A percentile compares a stretch with the other conserved stretches of the same genome.
Conservation (phyloP, 805 yeast species). For the Ogataea glucozyma region DNA sequence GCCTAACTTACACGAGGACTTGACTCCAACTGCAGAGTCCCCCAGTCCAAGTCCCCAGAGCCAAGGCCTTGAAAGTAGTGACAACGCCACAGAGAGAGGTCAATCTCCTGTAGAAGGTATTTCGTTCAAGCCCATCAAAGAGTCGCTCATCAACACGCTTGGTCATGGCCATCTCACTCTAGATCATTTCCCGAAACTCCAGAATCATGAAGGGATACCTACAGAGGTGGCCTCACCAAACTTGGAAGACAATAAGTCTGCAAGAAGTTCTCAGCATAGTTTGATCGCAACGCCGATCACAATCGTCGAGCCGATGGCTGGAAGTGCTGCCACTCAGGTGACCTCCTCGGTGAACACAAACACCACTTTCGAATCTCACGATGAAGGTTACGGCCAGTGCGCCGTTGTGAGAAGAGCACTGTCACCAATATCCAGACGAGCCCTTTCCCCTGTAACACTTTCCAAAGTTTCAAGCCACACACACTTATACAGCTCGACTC, state of each 20-base stretch:
- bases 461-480: slow-evolving; percentile 12
- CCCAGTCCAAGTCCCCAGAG: too few relatives aligned
- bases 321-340: slow-evolving; percentile 10
- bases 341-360: slow-evolving; percentile 19
- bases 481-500: slow-evolving; percentile 10
- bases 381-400: slow-evolving; percentile 2
- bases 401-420: slow-evolving; percentile 6
- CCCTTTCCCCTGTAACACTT: slow-evolving; percentile 16
- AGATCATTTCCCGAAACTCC: slow-evolving; percentile 31
- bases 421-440: slow-evolving; percentile 14
- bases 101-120: slow-evolving; percentile 34
- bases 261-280: slow-evolving; percentile 3
- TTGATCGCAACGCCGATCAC: slow-evolving; percentile 10
- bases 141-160: slow-evolving; percentile 46
- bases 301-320: slow-evolving; percentile 10
- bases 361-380: slow-evolving; percentile 12
- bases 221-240: background rate
- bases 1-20: slow-evolving; percentile 17
- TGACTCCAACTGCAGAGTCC: slow-evolving; percentile 1
- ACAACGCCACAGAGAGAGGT: slow-evolving; percentile 1
- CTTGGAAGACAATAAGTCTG: background rate
- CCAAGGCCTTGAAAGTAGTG: background rate
- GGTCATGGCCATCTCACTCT: slow-evolving; percentile 50
- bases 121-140: slow-evolving; percentile 48
- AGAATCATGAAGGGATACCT: background rate